A percentile compares a stretch with the other conserved stretches of the same genome.
Evolutionary conservation across 2,329 filamentous ascomycete genomes (phyloP).

Genomic region (Bipolaris gigantea): DNA sequence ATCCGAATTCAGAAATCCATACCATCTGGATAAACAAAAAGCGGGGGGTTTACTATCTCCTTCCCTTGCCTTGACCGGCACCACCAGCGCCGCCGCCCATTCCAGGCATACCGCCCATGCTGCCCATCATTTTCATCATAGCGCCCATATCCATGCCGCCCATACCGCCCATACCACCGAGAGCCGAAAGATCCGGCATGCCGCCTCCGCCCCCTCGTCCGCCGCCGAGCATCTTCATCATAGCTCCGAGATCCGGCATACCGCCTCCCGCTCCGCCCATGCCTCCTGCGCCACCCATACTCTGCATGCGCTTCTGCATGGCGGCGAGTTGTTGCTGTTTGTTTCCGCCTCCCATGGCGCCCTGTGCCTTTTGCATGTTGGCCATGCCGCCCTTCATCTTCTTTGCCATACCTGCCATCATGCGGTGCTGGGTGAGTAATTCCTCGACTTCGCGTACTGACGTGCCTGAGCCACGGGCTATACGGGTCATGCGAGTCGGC

Average conservation of each 20-base stretch:
- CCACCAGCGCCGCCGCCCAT: constrained; percentile 21
- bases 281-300: constrained; percentile 77
- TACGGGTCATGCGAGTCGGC: constrained; percentile 87
- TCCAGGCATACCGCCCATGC: constrained; percentile 30
- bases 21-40: not conserved
- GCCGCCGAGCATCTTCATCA: constrained; percentile 90
- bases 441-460: constrained; percentile 93
- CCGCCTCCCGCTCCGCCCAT: constrained; percentile 56
- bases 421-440: constrained; percentile 92
- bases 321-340: constrained; percentile 92
- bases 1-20: constrained; percentile 7
- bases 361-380: constrained; percentile 93
- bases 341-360: constrained; percentile 86
- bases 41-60: constrained; percentile 16
- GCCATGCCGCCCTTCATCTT: constrained; percentile 98
- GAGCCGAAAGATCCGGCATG: constrained; percentile 66
- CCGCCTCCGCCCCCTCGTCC: constrained; percentile 63
- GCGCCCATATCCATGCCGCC: constrained; percentile 48
- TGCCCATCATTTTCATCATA: constrained; percentile 45
- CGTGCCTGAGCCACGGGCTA: constrained; percentile 87
- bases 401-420: constrained; percentile 99
- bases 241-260: constrained; percentile 79
- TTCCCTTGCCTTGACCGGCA: constrained; percentile 24
- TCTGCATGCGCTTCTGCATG: constrained; percentile 93
- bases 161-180: constrained; percentile 57